Percentiles rank a stretch among this genome's conserved stretches.
These are phyloP conservation scores for Cutaneotrichosporon curvatum DNA, from an alignment of 1,284 basidiomycete genomes.

Conservation along the genomic window DNA sequence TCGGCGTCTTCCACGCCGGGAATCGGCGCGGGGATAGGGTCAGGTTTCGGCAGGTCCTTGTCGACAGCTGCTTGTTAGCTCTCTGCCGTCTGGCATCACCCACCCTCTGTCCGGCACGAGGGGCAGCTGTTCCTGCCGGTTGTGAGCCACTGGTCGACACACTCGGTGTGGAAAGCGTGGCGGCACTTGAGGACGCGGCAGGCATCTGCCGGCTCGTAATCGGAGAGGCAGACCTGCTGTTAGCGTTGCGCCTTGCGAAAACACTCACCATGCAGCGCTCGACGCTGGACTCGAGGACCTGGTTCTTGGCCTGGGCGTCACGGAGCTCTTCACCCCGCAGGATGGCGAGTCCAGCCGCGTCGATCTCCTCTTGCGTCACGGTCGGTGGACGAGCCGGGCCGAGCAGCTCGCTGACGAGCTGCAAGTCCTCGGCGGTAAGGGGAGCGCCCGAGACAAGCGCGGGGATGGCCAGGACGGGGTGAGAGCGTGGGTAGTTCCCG, in stretches of 20 bases:
- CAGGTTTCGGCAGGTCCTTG: no score
- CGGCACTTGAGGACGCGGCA: constrained; percentile 70
- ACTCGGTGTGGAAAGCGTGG: constrained; percentile 76
- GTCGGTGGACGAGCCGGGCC: constrained; percentile 54
- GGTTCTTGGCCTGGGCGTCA: constrained; percentile 55
- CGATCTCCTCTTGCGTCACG: constrained; percentile 70
- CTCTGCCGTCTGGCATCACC: constrained; percentile 1
- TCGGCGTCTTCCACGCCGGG: constrained; percentile 3
- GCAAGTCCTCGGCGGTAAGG: constrained; percentile 57
- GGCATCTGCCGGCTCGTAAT: constrained; percentile 66
- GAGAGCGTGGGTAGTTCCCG: constrained; percentile 73
- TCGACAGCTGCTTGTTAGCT: constrained; percentile 8
- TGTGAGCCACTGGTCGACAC: constrained; percentile 78
- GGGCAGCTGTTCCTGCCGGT: constrained; percentile 82
- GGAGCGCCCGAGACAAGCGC: constrained; percentile 56
- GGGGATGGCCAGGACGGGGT: constrained; percentile 70
- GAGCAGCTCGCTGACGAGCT: constrained; percentile 56
- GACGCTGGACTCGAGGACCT: constrained; percentile 64
- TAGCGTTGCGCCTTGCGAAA: neutral
- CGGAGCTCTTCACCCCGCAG: constrained; percentile 55
- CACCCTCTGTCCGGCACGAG: constrained; percentile 54
- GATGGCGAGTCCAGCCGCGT: constrained; percentile 67
- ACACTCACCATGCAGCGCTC: constrained; percentile 58
- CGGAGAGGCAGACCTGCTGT: constrained; percentile 71
- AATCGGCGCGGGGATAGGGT: neutral